phyloP scores from a whole-genome alignment of 176 grass and related monocot species.

The barley (Hordeum vulgare) region MorexV3_pseudomolecules_assembly NC_058521.1:13661256-13661755 shows the following conservation, averaged over 20 bases:
- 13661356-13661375: slow-evolving; percentile 92
- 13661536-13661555: slow-evolving; percentile 79
- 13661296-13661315: slow-evolving; percentile 93
- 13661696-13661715: background rate
- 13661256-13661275: background rate
- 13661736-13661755: background rate
- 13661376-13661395: slow-evolving; percentile 92
- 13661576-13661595: slow-evolving; percentile 95
- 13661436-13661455: slow-evolving; percentile 5
- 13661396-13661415: slow-evolving; percentile 56
- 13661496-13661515: slow-evolving; percentile 62
- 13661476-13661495: slow-evolving; percentile 9
- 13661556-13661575: slow-evolving; percentile 88
- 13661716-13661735: background rate
- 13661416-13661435: slow-evolving; percentile 18
- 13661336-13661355: slow-evolving; percentile 85
- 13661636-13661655: background rate
- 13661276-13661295: slow-evolving; percentile 6
- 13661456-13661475: background rate
- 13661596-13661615: slow-evolving; percentile 26
- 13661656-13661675: background rate
- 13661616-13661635: background rate
- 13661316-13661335: slow-evolving; percentile 96
- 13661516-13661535: slow-evolving; percentile 82
- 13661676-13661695: background rate